These are phyloP conservation scores for Leptographium lundbergii DNA, from an alignment of 2,329 filamentous ascomycete genomes.

Conservation along the genomic window DNA sequence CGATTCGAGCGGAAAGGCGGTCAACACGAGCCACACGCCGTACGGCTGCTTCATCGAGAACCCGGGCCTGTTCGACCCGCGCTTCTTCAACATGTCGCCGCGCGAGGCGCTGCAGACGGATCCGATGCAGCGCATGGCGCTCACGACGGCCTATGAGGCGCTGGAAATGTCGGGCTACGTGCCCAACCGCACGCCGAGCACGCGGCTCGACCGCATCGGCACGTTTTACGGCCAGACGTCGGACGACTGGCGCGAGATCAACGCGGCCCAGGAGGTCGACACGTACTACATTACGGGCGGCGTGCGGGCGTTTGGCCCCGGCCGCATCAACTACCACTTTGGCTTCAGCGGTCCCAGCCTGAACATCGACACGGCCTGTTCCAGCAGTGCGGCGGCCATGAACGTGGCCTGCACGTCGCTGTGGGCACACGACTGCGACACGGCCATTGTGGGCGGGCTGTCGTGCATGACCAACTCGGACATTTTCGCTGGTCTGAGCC, in stretches of 20 bases:
- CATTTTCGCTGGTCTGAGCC: conserved; percentile 60
- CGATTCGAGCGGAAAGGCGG: conserved; percentile 57
- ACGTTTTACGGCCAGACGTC: conserved; percentile 63
- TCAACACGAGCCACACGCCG: conserved; percentile 60
- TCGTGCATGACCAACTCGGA: conserved; percentile 68
- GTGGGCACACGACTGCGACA: conserved; percentile 65
- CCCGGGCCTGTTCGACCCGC: conserved; percentile 62
- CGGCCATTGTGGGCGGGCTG: conserved; percentile 70
- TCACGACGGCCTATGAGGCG: conserved; percentile 68
- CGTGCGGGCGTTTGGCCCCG: conserved; percentile 27
- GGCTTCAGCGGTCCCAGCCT: conserved; percentile 61
- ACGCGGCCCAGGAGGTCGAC: conserved; percentile 57
- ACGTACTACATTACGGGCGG: conserved; percentile 32
- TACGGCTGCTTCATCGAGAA: conserved; percentile 53
- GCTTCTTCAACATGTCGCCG: conserved; percentile 57
- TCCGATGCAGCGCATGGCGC: conserved; percentile 63
- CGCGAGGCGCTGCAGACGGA: conserved; percentile 60
- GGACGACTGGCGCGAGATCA: conserved; percentile 65
- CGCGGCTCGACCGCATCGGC: conserved; percentile 48
- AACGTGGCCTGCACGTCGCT: conserved; percentile 62
- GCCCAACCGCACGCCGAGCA: conserved; percentile 58
- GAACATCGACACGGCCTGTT: conserved; percentile 66
- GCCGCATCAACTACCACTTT: conserved; percentile 63
- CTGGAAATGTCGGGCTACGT: conserved; percentile 70
- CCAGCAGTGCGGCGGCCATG: conserved; percentile 58